phyloP scores from a whole-genome alignment of 441 rosid genomes.

The Corymbia citriodora region DNA sequence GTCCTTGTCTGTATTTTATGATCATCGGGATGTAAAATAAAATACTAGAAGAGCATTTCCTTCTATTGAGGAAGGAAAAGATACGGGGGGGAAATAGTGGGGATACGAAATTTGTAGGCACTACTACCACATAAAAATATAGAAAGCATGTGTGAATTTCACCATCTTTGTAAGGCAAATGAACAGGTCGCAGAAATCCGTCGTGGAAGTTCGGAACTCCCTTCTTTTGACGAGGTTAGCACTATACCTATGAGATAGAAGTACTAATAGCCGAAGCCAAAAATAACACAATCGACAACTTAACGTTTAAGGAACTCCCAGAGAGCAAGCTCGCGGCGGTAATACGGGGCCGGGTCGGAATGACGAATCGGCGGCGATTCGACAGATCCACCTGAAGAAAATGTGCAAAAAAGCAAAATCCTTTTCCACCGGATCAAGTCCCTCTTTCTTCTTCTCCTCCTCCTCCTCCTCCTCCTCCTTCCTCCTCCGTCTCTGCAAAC shows the following conservation, averaged over 20 bases:
- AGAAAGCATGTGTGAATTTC: not conserved
- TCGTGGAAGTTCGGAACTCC: not conserved
- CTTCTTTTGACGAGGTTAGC: not conserved
- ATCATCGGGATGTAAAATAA: no score
- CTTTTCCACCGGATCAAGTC: not conserved
- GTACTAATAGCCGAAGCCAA: not conserved
- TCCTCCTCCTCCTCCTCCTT: not conserved
- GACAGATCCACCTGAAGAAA: not conserved
- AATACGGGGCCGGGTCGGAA: no score
- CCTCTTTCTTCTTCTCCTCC: not conserved
- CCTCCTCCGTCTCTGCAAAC: not conserved
- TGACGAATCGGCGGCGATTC: not conserved
- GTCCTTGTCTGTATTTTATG: fast-evolving
- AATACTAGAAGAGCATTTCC: not conserved
- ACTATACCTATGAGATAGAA: no score
- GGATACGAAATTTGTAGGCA: not conserved
- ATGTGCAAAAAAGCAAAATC: not conserved
- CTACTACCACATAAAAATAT: not conserved
- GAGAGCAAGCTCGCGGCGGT: not conserved
- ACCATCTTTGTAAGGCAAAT: not conserved
- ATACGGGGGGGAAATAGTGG: not conserved
- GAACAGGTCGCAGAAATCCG: not conserved
- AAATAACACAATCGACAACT: not conserved
- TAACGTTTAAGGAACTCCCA: not conserved
- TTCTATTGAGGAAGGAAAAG: not conserved